A percentile compares a stretch with the other conserved stretches of the same genome.
Evolutionary conservation across 345 rosid species (phyloP).

Genomic region (Aethionema arabicum): DNA sequence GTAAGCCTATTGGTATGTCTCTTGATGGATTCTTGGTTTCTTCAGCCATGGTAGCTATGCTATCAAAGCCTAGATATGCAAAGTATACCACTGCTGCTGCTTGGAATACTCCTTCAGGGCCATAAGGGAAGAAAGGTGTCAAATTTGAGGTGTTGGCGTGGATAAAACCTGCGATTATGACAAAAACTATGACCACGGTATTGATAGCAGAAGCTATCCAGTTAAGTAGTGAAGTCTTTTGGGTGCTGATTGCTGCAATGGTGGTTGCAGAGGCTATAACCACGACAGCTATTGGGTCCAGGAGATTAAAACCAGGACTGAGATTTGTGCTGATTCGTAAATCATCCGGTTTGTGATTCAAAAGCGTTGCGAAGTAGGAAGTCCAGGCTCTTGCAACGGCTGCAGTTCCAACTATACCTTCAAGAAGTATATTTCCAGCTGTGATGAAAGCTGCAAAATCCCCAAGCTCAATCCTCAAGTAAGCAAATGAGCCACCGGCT

Average conservation of each 20-base stretch:
- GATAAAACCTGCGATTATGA: conserved; percentile 50
- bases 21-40: conserved; percentile 60
- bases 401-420: conserved; percentile 69
- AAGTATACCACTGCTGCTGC: conserved; percentile 63
- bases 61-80: conserved; percentile 65
- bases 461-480: conserved; percentile 76
- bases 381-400: conserved; percentile 85
- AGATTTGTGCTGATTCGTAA: conserved; percentile 48
- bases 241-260: conserved; percentile 49
- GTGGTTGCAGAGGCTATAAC: conserved; percentile 41
- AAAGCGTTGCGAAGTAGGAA: conserved; percentile 75
- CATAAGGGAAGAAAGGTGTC: conserved; percentile 46
- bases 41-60: conserved; percentile 63
- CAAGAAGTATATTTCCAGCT: conserved; percentile 83
- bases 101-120: conserved; percentile 47
- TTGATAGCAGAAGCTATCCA: conserved; percentile 54
- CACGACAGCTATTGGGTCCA: conserved; percentile 59
- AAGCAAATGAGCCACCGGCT: conserved; percentile 63
- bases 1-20: conserved; percentile 63
- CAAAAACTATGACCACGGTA: conserved; percentile 45
- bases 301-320: conserved; percentile 40
- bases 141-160: conserved; percentile 44
- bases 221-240: conserved; percentile 61
- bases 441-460: conserved; percentile 74
- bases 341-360: conserved; percentile 51